Evolutionary conservation across 1,284 basidiomycete species (phyloP).

Genomic region (Malassezia caprae): DNA sequence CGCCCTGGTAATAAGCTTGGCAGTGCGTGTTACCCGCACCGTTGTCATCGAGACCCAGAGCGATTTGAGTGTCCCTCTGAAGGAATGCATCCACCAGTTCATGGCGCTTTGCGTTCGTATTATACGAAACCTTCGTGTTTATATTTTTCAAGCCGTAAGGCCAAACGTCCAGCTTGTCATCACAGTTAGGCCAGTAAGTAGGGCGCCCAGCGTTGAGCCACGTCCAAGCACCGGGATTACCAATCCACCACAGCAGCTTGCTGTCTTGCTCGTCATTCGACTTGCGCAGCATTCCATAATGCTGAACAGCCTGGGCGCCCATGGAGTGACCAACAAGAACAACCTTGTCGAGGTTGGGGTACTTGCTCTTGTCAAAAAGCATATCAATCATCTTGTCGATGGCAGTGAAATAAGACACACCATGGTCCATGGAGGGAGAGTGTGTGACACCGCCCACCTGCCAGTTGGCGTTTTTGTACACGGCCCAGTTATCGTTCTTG

Average conservation of each 20-base stretch:
- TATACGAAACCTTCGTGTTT: neutral
- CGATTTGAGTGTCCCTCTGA: constrained; percentile 31
- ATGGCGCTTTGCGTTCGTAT: neutral
- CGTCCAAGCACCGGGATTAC: constrained; percentile 33
- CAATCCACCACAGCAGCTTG: constrained; percentile 26
- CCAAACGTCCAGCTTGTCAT: neutral
- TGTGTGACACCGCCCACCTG: constrained; percentile 26
- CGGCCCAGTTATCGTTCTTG: constrained; percentile 14
- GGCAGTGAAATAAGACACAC: constrained; percentile 24
- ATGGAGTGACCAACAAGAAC: constrained; percentile 39
- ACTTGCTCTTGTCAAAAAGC: constrained; percentile 32
- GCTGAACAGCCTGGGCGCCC: constrained; percentile 31
- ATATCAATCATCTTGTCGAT: constrained; percentile 32
- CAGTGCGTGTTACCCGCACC: constrained; percentile 37
- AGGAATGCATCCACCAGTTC: constrained; percentile 21
- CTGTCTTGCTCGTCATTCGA: constrained; percentile 19
- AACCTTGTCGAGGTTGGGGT: constrained; percentile 31
- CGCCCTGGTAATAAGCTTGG: constrained; percentile 30
- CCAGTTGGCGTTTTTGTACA: constrained; percentile 23
- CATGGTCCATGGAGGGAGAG: constrained; percentile 7
- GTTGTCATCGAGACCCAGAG: constrained; percentile 36
- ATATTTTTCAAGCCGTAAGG: constrained; percentile 9
- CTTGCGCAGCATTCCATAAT: constrained; percentile 39
- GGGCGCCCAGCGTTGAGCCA: constrained; percentile 29
- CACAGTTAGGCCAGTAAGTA: neutral